Percentiles rank a stretch among this genome's conserved stretches.
These are phyloP conservation scores for Fraxinus floribunda DNA, from an alignment of 305 asterid genomes.

Conservation along the genomic window DNA sequence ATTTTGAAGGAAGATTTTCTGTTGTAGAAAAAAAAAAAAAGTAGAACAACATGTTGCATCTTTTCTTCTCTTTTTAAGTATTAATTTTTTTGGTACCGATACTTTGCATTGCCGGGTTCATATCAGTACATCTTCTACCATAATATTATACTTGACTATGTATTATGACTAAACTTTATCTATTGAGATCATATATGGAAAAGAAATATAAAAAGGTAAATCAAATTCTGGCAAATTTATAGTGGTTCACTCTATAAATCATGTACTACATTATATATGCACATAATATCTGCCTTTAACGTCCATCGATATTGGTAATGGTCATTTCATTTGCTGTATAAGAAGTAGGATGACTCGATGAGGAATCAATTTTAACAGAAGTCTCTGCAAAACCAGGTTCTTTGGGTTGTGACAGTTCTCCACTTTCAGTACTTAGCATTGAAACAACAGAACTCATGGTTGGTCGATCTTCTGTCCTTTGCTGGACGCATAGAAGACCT, in stretches of 20 bases:
- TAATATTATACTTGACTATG: no score
- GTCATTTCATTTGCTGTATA: neutral
- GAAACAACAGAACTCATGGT: slow-evolving; percentile 7
- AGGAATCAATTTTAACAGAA: neutral
- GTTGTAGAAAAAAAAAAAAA: neutral
- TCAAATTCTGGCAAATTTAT: no score
- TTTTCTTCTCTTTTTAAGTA: no score
- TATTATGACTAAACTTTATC: no score
- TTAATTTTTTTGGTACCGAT: no score
- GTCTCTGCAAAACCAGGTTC: neutral
- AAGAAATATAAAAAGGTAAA: no score
- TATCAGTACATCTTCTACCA: no score
- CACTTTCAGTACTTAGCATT: neutral
- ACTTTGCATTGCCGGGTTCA: neutral
- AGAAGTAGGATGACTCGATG: neutral
- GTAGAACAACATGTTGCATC: neutral
- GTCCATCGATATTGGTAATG: neutral
- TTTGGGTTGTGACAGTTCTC: slow-evolving; percentile 11
- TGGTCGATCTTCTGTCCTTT: slow-evolving; percentile 5
- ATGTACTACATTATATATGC: neutral
- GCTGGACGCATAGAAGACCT: slow-evolving; percentile 13
- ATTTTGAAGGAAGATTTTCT: neutral
- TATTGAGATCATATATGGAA: no score
- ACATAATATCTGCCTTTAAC: neutral
- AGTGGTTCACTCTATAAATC: neutral